Base-by-base conservation (phyloP, 2,329 filamentous ascomycete species). In the Pseudogymnoascus sp. region DNA sequence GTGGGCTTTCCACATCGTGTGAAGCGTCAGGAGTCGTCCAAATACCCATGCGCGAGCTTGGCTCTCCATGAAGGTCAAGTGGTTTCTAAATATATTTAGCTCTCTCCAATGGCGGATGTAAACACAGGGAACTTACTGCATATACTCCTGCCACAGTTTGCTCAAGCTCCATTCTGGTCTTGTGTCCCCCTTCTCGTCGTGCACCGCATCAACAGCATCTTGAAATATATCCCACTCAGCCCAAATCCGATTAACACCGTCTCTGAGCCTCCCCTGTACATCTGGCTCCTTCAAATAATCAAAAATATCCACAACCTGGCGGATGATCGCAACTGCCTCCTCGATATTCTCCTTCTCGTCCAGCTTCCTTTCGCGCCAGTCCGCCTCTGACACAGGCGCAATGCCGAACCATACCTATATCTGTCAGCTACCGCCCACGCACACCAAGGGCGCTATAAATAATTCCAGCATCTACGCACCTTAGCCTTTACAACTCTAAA, bases 371-470 rank as follows among this genome's bases (percentile, higher is more conserved):
- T 63, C 58, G 14, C 47, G 60, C 66, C 67, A 67, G 6, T 62
- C 58, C 8, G 64, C 66, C n/a, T 65, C 63, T 4, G 64, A 60
- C 28, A 67, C 47, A 5, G 67, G 66, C 2, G 60, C 47, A 6
- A 67, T 39, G 3, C 67, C 67, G 16, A 64, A 64, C 67, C 66
- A 68, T 9, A 67, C 62, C 67, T 68, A 61, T 4, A 16, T 6
- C 38, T 16, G 18, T 66, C 18, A 62, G 22, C 11, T 18, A 37
- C 9, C 38, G 2, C 9, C 6, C 9, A 8, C 16, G 6, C 25
- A 16, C 8, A 5, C n/a, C 1, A 22, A 25, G 4, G 5, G 5
- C 2, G 4, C 4, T 5, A 25, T 25, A 25, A 25, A 25, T 25
- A 25, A 25, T 25, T 3, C 22, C 8, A 20, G 30, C 18, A 34